Percentiles rank a stretch among this genome's conserved stretches.
Conservation (phyloP, 495 filamentous ascomycete genomes). For the Astrocystis sublimbata region DNA sequence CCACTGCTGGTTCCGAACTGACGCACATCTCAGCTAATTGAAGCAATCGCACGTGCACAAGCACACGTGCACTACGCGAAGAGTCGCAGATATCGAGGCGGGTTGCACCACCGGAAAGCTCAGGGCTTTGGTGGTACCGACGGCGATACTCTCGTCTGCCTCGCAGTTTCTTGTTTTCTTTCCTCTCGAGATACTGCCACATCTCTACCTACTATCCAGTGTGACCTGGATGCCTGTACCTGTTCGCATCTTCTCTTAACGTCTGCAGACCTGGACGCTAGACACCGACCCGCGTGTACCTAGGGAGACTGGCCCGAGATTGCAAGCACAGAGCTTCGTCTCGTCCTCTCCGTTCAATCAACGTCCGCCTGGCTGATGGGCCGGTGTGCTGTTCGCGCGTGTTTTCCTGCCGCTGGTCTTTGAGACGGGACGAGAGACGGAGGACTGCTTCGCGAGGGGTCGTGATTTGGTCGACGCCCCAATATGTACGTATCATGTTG, state of each 20-base stretch:
- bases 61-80: background rate
- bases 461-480: conserved; percentile 19
- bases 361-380: conserved; percentile 15
- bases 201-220: background rate
- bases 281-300: conserved; percentile 11
- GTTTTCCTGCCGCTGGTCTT: conserved; percentile 15
- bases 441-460: conserved; percentile 11
- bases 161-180: conserved; percentile 8
- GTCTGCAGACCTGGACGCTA: conserved; percentile 14
- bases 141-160: background rate
- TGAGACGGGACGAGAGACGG: background rate
- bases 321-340: conserved; percentile 56
- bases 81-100: background rate
- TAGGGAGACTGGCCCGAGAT: conserved; percentile 29
- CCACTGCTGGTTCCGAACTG: conserved; percentile 8
- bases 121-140: conserved; percentile 2
- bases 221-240: conserved; percentile 9
- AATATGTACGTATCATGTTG: conserved; percentile 22
- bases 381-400: conserved; percentile 15
- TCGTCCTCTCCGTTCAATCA: conserved; percentile 40
- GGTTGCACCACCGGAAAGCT: background rate
- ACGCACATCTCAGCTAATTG: conserved; percentile 7
- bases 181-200: background rate
- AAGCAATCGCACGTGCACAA: background rate
- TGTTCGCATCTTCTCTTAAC: conserved; percentile 6